These are phyloP conservation scores for Gastroboletus turbinatus DNA, from an alignment of 1,284 basidiomycete species.

Conservation along the genomic window DNA sequence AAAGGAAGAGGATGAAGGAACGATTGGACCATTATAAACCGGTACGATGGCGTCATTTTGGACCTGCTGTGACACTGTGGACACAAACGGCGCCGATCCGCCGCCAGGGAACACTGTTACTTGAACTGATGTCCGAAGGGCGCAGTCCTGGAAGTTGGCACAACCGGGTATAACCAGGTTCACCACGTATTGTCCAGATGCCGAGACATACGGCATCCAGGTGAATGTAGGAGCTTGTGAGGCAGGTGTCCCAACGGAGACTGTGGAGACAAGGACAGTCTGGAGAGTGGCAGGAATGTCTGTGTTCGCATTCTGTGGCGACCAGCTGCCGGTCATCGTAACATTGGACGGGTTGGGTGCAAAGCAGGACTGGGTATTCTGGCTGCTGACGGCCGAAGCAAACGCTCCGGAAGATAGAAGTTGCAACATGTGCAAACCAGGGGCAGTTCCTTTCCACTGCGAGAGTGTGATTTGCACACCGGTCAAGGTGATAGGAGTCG, in stretches of 20 bases:
- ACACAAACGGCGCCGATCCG: constrained; percentile 62
- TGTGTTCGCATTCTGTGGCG: constrained; percentile 59
- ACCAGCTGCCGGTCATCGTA: constrained; percentile 70
- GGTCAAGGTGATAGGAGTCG: constrained; percentile 61
- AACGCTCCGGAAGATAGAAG: constrained; percentile 90
- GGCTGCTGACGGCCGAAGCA: constrained; percentile 61
- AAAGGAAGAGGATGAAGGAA: constrained; percentile 72
- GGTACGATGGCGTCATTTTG: constrained; percentile 57
- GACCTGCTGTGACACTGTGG: constrained; percentile 75
- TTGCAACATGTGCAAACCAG: constrained; percentile 88
- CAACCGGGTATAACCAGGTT: constrained; percentile 90
- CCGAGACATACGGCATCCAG: constrained; percentile 88
- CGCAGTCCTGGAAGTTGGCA: constrained; percentile 76
- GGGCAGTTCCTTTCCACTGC: constrained; percentile 71
- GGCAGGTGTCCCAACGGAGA: constrained; percentile 63
- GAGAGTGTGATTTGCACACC: constrained; percentile 84
- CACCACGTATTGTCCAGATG: constrained; percentile 84
- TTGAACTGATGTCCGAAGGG: constrained; percentile 76
- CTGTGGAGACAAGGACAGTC: constrained; percentile 68
- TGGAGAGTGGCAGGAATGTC: constrained; percentile 79
- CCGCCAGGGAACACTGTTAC: constrained; percentile 81
- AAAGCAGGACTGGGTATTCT: constrained; percentile 75
- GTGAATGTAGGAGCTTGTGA: constrained; percentile 73
- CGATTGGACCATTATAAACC: constrained; percentile 83
- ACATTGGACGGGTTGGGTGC: constrained; percentile 69